Conservation (phyloP, 164 flowering plant species). For the Taxillus chinensis region DNA sequence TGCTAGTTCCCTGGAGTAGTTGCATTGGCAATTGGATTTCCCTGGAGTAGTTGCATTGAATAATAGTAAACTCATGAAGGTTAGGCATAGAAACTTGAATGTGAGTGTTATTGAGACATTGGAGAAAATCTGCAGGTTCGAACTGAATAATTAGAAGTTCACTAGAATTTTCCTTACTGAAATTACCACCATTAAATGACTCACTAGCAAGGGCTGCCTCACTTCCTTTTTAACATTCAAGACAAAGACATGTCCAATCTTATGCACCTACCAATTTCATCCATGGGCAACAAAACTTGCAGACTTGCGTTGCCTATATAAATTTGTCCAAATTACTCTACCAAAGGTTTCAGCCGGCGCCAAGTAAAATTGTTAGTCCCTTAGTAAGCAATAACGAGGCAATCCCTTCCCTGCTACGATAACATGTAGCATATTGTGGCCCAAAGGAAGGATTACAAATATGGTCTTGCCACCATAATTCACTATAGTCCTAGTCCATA, state of each 20-base stretch:
- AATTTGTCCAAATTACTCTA: constrained; percentile 22
- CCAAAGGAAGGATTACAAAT: constrained; percentile 29
- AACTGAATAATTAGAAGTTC: constrained; percentile 11
- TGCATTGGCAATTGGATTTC: constrained; percentile 23
- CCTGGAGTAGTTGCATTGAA: constrained; percentile 31
- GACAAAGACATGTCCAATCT: constrained; percentile 25
- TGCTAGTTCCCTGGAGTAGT: constrained; percentile 20
- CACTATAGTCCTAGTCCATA: constrained; percentile 44
- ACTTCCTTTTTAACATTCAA: constrained; percentile 12
- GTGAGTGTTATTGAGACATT: constrained; percentile 28
- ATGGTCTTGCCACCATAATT: constrained; percentile 59
- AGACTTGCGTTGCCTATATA: constrained; percentile 12
- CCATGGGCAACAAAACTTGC: constrained; percentile 25
- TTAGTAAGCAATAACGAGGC: constrained; percentile 28
- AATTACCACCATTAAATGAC: constrained; percentile 11
- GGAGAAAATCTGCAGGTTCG: constrained; percentile 35
- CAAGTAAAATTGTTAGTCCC: constrained; percentile 20
- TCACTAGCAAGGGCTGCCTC: background rate
- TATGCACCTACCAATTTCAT: constrained; percentile 21
- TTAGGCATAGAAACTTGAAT: constrained; percentile 17
- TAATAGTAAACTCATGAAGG: constrained; percentile 35
- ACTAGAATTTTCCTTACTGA: constrained; percentile 16
- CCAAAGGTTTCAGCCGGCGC: constrained; percentile 29
- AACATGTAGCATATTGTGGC: constrained; percentile 18
- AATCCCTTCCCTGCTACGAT: constrained; percentile 11